phyloP scores from a whole-genome alignment of 345 rosid genomes.

The Salix purpurea region DNA sequence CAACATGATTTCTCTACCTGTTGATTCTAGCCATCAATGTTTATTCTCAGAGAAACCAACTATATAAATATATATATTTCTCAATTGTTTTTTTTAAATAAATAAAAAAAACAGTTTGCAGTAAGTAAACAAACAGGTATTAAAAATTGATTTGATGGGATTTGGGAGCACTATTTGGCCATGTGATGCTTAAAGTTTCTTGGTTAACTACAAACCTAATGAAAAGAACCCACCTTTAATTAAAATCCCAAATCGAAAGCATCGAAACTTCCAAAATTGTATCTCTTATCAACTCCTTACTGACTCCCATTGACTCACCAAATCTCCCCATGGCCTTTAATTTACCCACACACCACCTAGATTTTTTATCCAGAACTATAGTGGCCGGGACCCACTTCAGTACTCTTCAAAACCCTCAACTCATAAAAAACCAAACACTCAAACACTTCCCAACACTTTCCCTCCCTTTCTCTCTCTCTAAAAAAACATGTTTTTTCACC shows the following conservation, averaged over 20 bases:
- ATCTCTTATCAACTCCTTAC: background rate
- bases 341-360: no score
- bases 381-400: background rate
- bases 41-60: no score
- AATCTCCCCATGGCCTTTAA: no score
- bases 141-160: no score
- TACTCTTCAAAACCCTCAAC: background rate
- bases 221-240: background rate
- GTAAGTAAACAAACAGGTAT: no score
- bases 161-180: background rate
- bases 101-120: no score
- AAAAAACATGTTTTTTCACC: conserved; percentile 32
- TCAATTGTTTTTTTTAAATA: no score
- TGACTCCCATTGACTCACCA: conserved; percentile 10
- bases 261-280: no score
- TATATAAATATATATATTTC: no score
- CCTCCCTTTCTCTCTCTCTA: background rate
- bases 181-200: background rate
- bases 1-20: no score
- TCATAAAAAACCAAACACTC: background rate
- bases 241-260: background rate
- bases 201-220: background rate
- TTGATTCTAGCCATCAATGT: no score
- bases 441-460: background rate
- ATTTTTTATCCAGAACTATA: background rate